These are phyloP conservation scores for Pseudocercospora crystallina DNA, from an alignment of 2,329 filamentous ascomycete species.

Conservation along the genomic window DNA sequence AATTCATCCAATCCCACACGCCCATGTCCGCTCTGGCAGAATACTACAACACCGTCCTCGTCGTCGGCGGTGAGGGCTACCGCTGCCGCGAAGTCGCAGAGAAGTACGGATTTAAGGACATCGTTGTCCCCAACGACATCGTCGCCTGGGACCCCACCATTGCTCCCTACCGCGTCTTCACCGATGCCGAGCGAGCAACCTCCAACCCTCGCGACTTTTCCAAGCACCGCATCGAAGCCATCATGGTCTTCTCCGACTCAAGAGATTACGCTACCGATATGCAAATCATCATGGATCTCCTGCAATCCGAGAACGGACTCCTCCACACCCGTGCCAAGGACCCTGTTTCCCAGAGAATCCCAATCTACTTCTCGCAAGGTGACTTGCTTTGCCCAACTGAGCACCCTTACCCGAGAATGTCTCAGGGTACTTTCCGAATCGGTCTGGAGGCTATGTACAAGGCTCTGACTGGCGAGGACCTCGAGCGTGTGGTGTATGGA, in stretches of 20 bases:
- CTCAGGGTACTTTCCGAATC: constrained; percentile 73
- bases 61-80: constrained; percentile 74
- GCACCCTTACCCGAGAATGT: constrained; percentile 64
- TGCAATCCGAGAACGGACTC: constrained; percentile 66
- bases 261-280: constrained; percentile 74
- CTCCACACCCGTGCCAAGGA: constrained; percentile 66
- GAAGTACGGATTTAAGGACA: constrained; percentile 71
- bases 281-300: constrained; percentile 73
- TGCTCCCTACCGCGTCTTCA: constrained; percentile 68
- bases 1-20: constrained; percentile 77
- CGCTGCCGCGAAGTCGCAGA: constrained; percentile 72
- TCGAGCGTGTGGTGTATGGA: constrained; percentile 74
- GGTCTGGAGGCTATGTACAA: constrained; percentile 73
- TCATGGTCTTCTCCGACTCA: constrained; percentile 73
- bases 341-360: constrained; percentile 65
- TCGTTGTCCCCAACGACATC: constrained; percentile 72
- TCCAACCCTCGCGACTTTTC: constrained; percentile 70
- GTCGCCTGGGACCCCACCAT: constrained; percentile 68
- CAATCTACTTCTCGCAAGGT: constrained; percentile 71
- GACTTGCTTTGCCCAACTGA: constrained; percentile 59
- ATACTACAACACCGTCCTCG: constrained; percentile 74
- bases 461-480: constrained; percentile 65
- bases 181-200: constrained; percentile 64
- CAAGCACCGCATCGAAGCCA: constrained; percentile 70
- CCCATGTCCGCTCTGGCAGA: constrained; percentile 74